phyloP scores from a whole-genome alignment of 768 basidiomycete genomes.

The Leucocoprinus sp. region DNA sequence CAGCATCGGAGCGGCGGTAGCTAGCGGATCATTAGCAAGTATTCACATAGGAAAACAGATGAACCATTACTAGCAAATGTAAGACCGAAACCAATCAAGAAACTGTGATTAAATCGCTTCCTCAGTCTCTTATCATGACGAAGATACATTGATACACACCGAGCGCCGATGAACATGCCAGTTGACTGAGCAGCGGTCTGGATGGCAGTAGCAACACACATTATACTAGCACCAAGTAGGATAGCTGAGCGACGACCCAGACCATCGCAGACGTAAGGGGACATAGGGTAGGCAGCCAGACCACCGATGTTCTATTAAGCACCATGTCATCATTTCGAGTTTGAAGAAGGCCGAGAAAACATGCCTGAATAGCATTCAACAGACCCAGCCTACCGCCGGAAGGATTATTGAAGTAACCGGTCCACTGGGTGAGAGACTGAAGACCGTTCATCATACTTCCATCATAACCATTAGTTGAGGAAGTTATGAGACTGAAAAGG shows the following conservation, averaged over 20 bases:
- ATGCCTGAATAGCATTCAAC: conserved; percentile 67
- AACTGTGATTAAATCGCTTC: conserved; percentile 25
- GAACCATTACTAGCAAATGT: conserved; percentile 49
- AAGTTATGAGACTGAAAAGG: conserved; percentile 53
- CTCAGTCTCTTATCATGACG: conserved; percentile 1
- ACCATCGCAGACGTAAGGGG: conserved; percentile 65
- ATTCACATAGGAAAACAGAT: neutral
- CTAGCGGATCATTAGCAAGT: conserved; percentile 20
- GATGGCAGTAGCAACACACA: conserved; percentile 58
- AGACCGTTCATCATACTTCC: conserved; percentile 78
- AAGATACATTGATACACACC: conserved; percentile 28
- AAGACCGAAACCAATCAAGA: conserved; percentile 70
- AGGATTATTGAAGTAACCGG: conserved; percentile 50
- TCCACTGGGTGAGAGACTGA: conserved; percentile 61
- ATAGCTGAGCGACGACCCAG: conserved; percentile 61
- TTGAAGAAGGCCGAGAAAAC: conserved; percentile 13
- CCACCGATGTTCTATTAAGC: conserved; percentile 54
- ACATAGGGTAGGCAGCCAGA: conserved; percentile 60
- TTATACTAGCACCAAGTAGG: conserved; percentile 62
- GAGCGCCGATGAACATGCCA: conserved; percentile 76
- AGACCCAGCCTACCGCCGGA: conserved; percentile 52
- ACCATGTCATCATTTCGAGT: neutral
- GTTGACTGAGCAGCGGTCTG: conserved; percentile 68
- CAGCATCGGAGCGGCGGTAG: conserved; percentile 73
- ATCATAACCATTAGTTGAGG: conserved; percentile 70